These are phyloP conservation scores for Russula earlei DNA, from an alignment of 768 basidiomycete genomes.

Conservation along the genomic window DNA sequence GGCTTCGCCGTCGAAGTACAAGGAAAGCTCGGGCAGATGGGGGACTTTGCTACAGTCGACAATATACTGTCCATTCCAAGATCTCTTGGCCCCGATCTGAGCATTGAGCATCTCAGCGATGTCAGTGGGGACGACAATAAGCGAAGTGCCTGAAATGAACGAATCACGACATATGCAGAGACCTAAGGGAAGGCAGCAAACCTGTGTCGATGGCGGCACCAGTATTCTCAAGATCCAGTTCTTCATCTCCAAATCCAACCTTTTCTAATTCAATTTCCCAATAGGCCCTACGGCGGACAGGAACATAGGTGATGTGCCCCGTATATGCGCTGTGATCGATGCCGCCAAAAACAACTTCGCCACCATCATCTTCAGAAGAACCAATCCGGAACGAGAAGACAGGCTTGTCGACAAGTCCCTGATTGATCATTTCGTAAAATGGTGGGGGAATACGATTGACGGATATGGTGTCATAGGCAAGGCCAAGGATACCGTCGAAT, in stretches of 20 bases:
- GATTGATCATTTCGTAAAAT: conserved; percentile 86
- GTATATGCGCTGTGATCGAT: conserved; percentile 68
- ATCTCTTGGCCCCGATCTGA: conserved; percentile 86
- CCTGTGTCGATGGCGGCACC: conserved; percentile 91
- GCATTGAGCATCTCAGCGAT: conserved; percentile 97
- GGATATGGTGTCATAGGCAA: conserved; percentile 90
- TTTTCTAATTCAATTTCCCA: conserved; percentile 96
- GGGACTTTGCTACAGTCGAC: conserved; percentile 83
- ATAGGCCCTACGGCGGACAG: conserved; percentile 90
- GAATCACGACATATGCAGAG: neutral
- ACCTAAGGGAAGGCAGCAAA: conserved; percentile 23
- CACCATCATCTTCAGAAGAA: conserved; percentile 75
- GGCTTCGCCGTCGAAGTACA: conserved; percentile 72
- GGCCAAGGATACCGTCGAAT: conserved; percentile 92
- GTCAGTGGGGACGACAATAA: conserved; percentile 89
- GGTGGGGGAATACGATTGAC: conserved; percentile 91
- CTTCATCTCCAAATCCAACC: conserved; percentile 77
- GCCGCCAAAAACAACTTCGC: conserved; percentile 88
- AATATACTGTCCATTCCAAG: conserved; percentile 94
- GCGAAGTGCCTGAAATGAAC: conserved; percentile 60
- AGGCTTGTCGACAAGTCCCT: conserved; percentile 70
- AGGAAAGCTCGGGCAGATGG: conserved; percentile 71
- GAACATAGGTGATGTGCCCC: conserved; percentile 79
- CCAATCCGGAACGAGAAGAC: conserved; percentile 96
- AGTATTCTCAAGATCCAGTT: conserved; percentile 84